Evolutionary conservation across 106 monocot genomes (phyloP), one percentile per base, ranked within the genome.

Genomic region (Posidonia australis): DNA sequence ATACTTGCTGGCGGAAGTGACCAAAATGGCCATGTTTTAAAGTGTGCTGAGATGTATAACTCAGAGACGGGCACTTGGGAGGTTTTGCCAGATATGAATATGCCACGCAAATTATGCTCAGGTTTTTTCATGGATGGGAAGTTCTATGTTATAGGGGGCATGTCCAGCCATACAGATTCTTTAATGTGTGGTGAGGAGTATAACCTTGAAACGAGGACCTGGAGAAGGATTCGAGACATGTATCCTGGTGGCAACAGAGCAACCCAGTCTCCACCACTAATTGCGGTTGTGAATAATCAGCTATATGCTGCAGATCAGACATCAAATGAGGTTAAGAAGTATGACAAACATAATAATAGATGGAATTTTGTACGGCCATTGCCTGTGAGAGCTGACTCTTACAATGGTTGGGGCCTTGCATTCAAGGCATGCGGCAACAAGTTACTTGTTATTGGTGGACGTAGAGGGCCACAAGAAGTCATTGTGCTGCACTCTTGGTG

Each of bases 101-200:
- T 70, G 58, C 78, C 88, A 21, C 74, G 92, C 27, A 85, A 80
- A 70, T 62, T 85, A 53, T 88, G 86, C 22, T 84, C 87, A 19
- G 92, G 92, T 1, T 88, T 88, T 64, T 92, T 88, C 60, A 88
- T 92, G 92, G 92, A 92, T 73, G 80, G 82, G 0, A 88, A 88
- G 48, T 92, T 92, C 64, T 92, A 87, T 70, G 84, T 86, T 5
- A 92, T 92, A 64, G 92, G 92, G 9, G 92, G 92, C 20, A 79
- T 84, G 82, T 74, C 59, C 0, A 80, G 78, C 66, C 68, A 82
- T 45, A 78, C 79, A 21, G 88, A 92, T 47, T 81, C 82, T 58
- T 75, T 92, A 54, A 80, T 87, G 13, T 92, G 92, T 56, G 92
- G 92, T 17, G 92, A 88, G 72, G 85, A 85, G 66, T 92, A 73